These are phyloP conservation scores for Thinopyrum elongatum DNA, from an alignment of 176 grass and related monocot species.

Conservation along the genomic window DNA sequence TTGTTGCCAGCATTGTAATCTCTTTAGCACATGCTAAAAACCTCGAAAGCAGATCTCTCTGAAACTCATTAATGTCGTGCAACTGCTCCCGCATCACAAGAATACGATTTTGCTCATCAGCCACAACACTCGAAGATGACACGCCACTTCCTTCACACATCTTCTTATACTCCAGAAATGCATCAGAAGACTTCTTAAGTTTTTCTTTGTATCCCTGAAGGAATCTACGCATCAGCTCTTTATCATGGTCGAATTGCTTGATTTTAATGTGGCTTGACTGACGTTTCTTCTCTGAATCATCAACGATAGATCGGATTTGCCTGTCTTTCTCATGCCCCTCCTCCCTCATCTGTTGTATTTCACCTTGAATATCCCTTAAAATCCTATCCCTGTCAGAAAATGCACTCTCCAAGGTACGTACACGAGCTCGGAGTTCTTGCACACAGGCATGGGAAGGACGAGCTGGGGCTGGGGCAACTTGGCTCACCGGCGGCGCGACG, in stretches of 20 bases:
- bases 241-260: neutral
- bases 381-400: neutral
- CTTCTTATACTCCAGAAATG: slow-evolving; percentile 6
- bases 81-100: neutral
- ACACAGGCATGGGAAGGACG: neutral
- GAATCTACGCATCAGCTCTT: neutral
- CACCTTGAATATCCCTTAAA: neutral
- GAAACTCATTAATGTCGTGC: neutral
- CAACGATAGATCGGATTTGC: neutral
- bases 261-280: neutral
- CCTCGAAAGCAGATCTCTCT: neutral
- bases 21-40: neutral
- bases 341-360: neutral
- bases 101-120: neutral
- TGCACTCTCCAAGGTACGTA: neutral
- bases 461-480: neutral
- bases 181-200: neutral
- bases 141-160: neutral
- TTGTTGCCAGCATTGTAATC: neutral
- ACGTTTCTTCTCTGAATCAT: neutral
- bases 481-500: neutral
- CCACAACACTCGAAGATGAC: neutral
- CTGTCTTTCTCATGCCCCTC: slow-evolving; percentile 3
- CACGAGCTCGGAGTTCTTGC: neutral
- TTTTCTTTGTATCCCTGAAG: neutral